Evolutionary conservation across 495 filamentous ascomycete genomes (phyloP).

Genomic region (Podospora anserina): DNA sequence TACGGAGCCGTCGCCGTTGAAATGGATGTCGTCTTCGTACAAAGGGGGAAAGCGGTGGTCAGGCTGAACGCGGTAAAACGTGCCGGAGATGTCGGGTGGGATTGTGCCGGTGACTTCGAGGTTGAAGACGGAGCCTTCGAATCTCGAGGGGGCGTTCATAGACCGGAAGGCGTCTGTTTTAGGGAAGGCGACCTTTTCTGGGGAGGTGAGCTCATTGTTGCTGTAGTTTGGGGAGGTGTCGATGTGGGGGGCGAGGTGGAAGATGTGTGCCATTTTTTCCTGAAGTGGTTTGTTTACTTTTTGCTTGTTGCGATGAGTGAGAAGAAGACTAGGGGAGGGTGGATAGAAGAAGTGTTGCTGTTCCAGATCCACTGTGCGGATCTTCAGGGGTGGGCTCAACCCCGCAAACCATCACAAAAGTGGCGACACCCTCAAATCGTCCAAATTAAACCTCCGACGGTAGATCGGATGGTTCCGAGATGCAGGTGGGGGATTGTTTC

Average conservation of each 20-base stretch:
- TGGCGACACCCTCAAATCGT: background rate
- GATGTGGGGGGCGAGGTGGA: constrained; percentile 38
- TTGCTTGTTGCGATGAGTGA: background rate
- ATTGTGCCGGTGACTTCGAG: constrained; percentile 51
- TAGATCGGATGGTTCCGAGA: constrained; percentile 12
- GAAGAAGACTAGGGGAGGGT: background rate
- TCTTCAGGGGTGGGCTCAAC: background rate
- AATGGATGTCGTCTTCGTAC: constrained; percentile 53
- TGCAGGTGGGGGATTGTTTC: background rate
- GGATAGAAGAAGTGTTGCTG: background rate
- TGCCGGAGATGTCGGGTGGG: constrained; percentile 50
- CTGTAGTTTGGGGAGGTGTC: constrained; percentile 26
- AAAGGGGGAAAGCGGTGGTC: constrained; percentile 52
- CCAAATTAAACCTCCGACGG: constrained; percentile 4
- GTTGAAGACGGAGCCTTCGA: constrained; percentile 48
- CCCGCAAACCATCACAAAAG: background rate
- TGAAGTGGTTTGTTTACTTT: background rate
- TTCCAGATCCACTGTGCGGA: background rate
- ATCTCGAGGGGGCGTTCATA: constrained; percentile 46
- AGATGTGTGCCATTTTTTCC: constrained; percentile 43
- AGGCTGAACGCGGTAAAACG: constrained; percentile 54
- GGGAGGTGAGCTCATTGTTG: constrained; percentile 29
- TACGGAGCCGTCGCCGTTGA: constrained; percentile 47
- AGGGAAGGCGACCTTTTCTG: constrained; percentile 45
- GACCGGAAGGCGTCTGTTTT: constrained; percentile 44